These are phyloP conservation scores for Alternaria infectoria DNA, from an alignment of 2,329 filamentous ascomycete species.

Conservation along the genomic window DNA sequence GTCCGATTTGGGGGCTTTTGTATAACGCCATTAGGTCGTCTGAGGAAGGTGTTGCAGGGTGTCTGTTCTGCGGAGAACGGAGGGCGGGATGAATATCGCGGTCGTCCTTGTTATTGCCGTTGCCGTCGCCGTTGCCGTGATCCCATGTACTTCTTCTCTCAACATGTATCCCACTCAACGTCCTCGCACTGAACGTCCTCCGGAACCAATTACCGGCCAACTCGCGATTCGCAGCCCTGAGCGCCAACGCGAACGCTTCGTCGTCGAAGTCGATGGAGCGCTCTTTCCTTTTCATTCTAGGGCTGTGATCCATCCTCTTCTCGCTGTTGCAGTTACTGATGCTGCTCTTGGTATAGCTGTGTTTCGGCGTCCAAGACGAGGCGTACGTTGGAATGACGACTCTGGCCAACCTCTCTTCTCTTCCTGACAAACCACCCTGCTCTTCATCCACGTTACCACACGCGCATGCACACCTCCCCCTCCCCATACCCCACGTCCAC, in stretches of 20 bases:
- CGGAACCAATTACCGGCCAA: slow-evolving; percentile 32
- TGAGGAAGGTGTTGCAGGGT: accelerated
- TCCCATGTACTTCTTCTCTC: slow-evolving; percentile 15
- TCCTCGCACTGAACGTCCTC: slow-evolving; percentile 27
- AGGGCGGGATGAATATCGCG: background rate
- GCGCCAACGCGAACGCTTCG: slow-evolving; percentile 25
- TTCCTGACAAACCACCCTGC: background rate
- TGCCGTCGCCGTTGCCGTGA: slow-evolving; percentile 1
- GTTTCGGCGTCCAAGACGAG: background rate
- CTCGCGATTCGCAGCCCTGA: slow-evolving; percentile 20
- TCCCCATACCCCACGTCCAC: background rate
- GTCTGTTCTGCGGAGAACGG: accelerated
- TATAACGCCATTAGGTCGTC: background rate
- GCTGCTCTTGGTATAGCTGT: background rate
- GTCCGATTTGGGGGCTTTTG: background rate
- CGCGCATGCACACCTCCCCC: background rate
- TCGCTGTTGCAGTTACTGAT: background rate
- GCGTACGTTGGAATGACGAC: background rate
- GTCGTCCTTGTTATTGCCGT: slow-evolving; percentile 9
- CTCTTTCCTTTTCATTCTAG: background rate
- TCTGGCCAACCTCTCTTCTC: background rate
- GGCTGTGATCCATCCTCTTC: background rate
- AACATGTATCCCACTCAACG: slow-evolving; percentile 27
- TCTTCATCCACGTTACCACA: background rate
- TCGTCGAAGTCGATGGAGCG: slow-evolving; percentile 37